A percentile compares a stretch with the other conserved stretches of the same genome.
These are phyloP conservation scores for Lachancea fermentati DNA, from an alignment of 805 yeast genomes.

Conservation along the genomic window DNA sequence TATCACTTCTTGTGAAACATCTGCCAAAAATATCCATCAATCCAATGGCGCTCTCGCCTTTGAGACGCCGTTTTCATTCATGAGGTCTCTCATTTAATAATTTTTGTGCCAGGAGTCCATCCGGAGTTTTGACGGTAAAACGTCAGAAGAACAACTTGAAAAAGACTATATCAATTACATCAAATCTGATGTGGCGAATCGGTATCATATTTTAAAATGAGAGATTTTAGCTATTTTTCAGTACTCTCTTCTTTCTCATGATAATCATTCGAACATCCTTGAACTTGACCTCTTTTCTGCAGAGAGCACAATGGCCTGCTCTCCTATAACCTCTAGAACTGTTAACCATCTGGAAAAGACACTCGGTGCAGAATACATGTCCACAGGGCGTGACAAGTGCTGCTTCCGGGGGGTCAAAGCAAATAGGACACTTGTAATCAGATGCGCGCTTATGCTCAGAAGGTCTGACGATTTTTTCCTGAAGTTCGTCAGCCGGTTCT, in stretches of 20 bases:
- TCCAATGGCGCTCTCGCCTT: no score
- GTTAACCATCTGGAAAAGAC: conserved; percentile 46
- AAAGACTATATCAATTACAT: no score
- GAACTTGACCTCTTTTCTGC: conserved; percentile 35
- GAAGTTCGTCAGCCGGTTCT: conserved; percentile 9
- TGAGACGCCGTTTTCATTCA: no score
- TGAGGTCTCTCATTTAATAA: no score
- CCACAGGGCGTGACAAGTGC: conserved; percentile 53
- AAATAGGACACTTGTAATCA: conserved; percentile 46
- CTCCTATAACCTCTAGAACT: conserved; percentile 36
- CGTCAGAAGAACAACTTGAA: background rate
- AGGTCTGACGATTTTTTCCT: conserved; percentile 10
- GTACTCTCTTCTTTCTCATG: conserved; percentile 29
- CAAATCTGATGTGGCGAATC: no score
- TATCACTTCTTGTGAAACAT: no score
- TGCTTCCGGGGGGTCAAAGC: conserved; percentile 47
- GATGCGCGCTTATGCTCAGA: conserved; percentile 27
- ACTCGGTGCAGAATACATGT: conserved; percentile 49
- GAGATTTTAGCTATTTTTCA: conserved; percentile 1
- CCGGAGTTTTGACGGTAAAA: background rate
- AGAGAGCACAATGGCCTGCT: conserved; percentile 40
- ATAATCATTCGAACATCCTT: conserved; percentile 28
- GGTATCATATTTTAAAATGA: no score
- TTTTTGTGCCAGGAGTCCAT: background rate
- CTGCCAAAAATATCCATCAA: no score